Base-by-base conservation (phyloP, 106 monocot species). In the Platanthera zijinensis region DNA sequence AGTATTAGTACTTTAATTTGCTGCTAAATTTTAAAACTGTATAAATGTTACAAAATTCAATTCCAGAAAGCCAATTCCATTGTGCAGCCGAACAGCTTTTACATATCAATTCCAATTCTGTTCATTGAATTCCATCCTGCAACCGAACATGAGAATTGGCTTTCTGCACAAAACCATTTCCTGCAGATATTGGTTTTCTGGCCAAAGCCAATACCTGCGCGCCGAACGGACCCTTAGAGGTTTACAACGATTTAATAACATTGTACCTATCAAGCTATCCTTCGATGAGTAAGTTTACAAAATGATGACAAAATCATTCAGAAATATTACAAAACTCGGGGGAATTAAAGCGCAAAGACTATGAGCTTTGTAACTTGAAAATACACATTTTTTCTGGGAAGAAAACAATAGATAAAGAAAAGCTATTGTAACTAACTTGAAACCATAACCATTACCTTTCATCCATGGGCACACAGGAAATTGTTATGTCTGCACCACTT, bases 401-500 rank as follows among this genome's bases (percentile, higher is more conserved):
- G 59, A 59, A 21, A 7, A 19, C 1, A 57, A n/a, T n/a, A n/a
- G n/a, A 18, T 57, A 5, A 57, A 15, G 5, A 4, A 10, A 10
- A 7, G 4, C 6, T 57, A n/a, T 57, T 57, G 4, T 57, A 57
- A n/a, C 17, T 57, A 57, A 54, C 10, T 54, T 15, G 7, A 48
- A 3, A 71, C 4, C 2, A 71, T 76, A 51, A 74, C 14, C 54
- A 71, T 75, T 87, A 96, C 96, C 91, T 96, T 78, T 86, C 82
- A 75, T 96, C 93, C 84, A 93, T 88, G 50, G 96, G 87, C 28
- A 96, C 18, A 78, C 86, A 91, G 6, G 93, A 85, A 72, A 96
- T 89, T 30, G 87, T 93, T 69, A 96, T 93, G 74, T 93, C 96
- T 51, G 96, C 96, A 32, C 87, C 93, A 73, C 87, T 93, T 84